A percentile compares a stretch with the other conserved stretches of the same genome.
phyloP scores from a whole-genome alignment of 768 basidiomycete species.

The Lactifluus piperatus region DNA sequence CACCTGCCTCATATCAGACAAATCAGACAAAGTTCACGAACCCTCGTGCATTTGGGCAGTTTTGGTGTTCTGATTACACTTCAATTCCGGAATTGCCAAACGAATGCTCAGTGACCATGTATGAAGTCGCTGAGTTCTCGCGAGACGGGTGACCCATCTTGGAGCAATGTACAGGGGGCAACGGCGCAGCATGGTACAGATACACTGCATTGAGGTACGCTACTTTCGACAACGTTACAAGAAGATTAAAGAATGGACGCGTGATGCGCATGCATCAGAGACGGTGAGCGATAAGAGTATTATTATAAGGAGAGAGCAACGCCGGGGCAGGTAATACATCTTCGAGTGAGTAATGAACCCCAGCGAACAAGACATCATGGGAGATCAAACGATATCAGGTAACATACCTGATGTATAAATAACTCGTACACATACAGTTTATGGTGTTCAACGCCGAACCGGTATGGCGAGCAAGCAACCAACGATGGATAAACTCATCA shows the following conservation, averaged over 20 bases:
- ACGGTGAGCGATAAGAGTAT: neutral
- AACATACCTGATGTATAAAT: neutral
- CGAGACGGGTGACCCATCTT: conserved; percentile 2
- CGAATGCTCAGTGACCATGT: neutral
- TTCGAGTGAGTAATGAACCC: neutral
- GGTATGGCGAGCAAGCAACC: conserved; percentile 31
- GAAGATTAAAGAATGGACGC: conserved; percentile 4
- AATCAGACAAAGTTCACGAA: neutral
- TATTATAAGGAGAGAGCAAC: neutral
- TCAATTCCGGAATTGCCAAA: too few species aligned
- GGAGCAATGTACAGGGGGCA: neutral
- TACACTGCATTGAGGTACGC: neutral
- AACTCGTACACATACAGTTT: neutral
- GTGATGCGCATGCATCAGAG: neutral
- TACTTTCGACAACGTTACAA: conserved; percentile 10
- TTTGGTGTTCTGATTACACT: neutral
- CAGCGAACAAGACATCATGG: neutral
- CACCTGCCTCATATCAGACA: neutral
- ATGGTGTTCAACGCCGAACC: conserved; percentile 24
- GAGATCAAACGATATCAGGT: neutral
- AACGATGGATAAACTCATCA: conserved; percentile 28
- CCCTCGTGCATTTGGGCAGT: neutral
- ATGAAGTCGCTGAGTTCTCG: conserved; percentile 10
- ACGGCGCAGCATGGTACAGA: neutral
- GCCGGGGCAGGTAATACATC: neutral